These are phyloP conservation scores for Monilinia vaccinii-corymbosi DNA, from an alignment of 2,329 filamentous ascomycete species.

Conservation along the genomic window DNA sequence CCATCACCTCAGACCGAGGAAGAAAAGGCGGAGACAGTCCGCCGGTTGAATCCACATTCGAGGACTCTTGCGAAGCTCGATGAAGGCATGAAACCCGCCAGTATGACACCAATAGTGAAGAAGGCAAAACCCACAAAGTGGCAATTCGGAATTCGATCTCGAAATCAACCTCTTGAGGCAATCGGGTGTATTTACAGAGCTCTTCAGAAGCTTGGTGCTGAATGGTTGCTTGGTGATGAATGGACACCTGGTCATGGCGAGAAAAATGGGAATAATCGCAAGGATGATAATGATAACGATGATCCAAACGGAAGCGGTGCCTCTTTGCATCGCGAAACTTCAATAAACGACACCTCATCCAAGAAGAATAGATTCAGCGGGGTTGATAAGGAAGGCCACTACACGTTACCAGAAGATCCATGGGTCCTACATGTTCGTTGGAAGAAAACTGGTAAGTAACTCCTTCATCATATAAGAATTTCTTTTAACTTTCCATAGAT, in stretches of 20 bases:
- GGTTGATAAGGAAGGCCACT: slow-evolving; percentile 52
- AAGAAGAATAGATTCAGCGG: slow-evolving; percentile 24
- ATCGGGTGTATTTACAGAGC: slow-evolving; percentile 94
- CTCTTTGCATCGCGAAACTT: slow-evolving; percentile 31
- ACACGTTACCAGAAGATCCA: slow-evolving; percentile 82
- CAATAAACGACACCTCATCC: slow-evolving; percentile 27
- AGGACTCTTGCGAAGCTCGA: slow-evolving; percentile 62
- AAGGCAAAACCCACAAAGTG: slow-evolving; percentile 78
- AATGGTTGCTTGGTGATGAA: slow-evolving; percentile 69
- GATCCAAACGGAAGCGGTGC: slow-evolving; percentile 29
- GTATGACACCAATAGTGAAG: slow-evolving; percentile 56
- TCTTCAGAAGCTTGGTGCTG: slow-evolving; percentile 74
- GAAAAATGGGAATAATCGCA: not conserved
- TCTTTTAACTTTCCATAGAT: slow-evolving; percentile 39
- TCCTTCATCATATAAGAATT: slow-evolving; percentile 39
- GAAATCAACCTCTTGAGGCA: slow-evolving; percentile 89
- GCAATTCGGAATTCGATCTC: slow-evolving; percentile 95
- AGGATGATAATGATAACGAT: slow-evolving; percentile 26
- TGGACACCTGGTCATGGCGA: slow-evolving; percentile 11
- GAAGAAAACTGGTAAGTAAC: slow-evolving; percentile 67
- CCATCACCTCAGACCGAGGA: slow-evolving; percentile 46
- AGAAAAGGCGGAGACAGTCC: slow-evolving; percentile 72
- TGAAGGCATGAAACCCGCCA: slow-evolving; percentile 50
- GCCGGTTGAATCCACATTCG: slow-evolving; percentile 78
- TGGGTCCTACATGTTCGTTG: slow-evolving; percentile 93